These are phyloP conservation scores for Eucalyptus regnans DNA, from an alignment of 345 rosid species.

Conservation along the genomic window DNA sequence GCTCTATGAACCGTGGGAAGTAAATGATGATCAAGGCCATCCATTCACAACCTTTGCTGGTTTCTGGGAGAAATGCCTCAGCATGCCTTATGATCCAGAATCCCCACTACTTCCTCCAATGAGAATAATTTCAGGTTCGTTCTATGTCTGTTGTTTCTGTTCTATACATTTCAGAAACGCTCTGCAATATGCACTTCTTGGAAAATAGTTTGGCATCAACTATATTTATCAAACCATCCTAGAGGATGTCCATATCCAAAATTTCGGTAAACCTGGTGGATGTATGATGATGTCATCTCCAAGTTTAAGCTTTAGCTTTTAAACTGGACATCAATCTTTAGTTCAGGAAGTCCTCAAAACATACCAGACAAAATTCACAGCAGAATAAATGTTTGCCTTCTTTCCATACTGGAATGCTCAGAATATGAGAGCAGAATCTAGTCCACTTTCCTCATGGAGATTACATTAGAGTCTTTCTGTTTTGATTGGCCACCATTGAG, in stretches of 20 bases:
- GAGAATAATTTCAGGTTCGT: constrained; percentile 80
- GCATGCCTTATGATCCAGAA: constrained; percentile 96
- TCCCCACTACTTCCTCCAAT: constrained; percentile 96
- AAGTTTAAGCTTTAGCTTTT: background rate
- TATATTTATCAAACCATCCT: background rate
- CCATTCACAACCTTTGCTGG: constrained; percentile 69
- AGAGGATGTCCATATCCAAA: background rate
- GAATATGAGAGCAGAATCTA: background rate
- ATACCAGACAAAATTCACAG: background rate
- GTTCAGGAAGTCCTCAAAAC: background rate
- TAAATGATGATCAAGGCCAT: constrained; percentile 65
- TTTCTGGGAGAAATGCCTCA: constrained; percentile 94
- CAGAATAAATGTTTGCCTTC: background rate
- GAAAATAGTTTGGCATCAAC: background rate
- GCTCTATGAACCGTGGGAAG: constrained; percentile 99
- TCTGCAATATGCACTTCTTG: background rate
- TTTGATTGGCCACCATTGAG: background rate
- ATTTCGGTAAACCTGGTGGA: background rate
- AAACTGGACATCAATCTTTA: background rate
- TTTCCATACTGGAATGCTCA: background rate
- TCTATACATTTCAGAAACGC: background rate
- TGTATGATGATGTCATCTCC: background rate
- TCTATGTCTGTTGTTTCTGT: background rate
- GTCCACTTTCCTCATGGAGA: background rate
- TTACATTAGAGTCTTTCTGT: background rate